Conservation (phyloP, 140 eudicot species). For the Bidens hawaiensis region DNA sequence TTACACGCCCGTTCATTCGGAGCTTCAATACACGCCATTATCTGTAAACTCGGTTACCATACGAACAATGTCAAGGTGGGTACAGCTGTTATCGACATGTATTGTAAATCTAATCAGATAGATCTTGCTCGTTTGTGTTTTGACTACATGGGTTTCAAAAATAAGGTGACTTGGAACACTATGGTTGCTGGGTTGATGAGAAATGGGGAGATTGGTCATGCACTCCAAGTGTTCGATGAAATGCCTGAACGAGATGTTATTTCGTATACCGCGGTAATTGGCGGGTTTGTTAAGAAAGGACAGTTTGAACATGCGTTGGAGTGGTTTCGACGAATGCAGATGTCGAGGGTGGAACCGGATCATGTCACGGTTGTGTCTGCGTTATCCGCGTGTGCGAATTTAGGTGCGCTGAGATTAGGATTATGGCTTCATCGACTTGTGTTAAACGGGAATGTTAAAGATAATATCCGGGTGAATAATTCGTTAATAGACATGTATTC, state of each 20-base stretch:
- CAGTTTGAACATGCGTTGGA: conserved; percentile 49
- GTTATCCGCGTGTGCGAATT: conserved; percentile 69
- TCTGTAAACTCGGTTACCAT: conserved; percentile 48
- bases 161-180: conserved; percentile 77
- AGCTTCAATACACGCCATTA: conserved; percentile 50
- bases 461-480: conserved; percentile 51
- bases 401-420: conserved; percentile 66
- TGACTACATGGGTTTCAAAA: conserved; percentile 42
- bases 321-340: conserved; percentile 76
- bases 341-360: conserved; percentile 54
- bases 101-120: conserved; percentile 48
- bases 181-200: conserved; percentile 75
- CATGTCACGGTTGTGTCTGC: conserved; percentile 59
- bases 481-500: conserved; percentile 73
- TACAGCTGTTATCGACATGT: conserved; percentile 61
- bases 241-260: conserved; percentile 69
- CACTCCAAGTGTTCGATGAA: conserved; percentile 67
- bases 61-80: conserved; percentile 51
- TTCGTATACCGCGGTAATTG: conserved; percentile 64
- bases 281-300: conserved; percentile 67
- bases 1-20: conserved; percentile 36
- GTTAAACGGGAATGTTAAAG: conserved; percentile 14
- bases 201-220: conserved; percentile 39
- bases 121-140: conserved; percentile 51
- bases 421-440: conserved; percentile 61